Evolutionary conservation across 805 yeast genomes (phyloP), one percentile per base, ranked within the genome.

Genomic region (Starmerella roubikii): DNA sequence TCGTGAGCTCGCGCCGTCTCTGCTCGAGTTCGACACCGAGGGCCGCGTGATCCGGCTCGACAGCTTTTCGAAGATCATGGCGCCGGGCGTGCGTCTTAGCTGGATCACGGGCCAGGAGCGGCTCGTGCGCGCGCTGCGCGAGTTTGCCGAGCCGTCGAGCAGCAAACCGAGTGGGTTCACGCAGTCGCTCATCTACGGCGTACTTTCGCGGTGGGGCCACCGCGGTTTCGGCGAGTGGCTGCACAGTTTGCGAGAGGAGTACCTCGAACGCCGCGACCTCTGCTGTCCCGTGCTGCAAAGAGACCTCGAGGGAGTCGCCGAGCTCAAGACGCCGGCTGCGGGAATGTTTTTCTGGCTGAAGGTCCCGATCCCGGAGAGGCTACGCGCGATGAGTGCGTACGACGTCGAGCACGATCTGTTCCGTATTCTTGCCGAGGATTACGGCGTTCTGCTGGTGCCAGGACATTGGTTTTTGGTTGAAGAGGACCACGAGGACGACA

Each of bases 41-140:
- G 95, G 95, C 33, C 72, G 95, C 58, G 94, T 84, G 26, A 58
- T 85, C 42, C 72, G 95, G 55, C 68, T 86, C 55, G 96, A 85
- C 58, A 80, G 94, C 2, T 78, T 81, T 61, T 84, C 95, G 39
- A 85, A 85, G 64, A 83, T 84, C 21, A 62, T 86, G 42, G 94
- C 94, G 3, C 96, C 96, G 16, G 95, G 95, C 50, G 51, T 75
- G 26, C 76, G 96, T 63, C 55, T 81, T 44, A 94, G 95, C 38
- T 85, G 94, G 94, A 67, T 85, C 45, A 76, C 79, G 19, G 93
- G 79, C 43, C 85, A 80, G 58, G 45, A 49, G 2, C 37, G 46
- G 23, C 57, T 85, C 36, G 54, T 79, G 48, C 81, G 78, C 56
- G 69, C 88, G 48, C 68, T 66, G 50, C 59, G 75, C 35, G 69